Evolutionary conservation across 306 rosid species (phyloP).

Genomic region (Urtica urens): DNA sequence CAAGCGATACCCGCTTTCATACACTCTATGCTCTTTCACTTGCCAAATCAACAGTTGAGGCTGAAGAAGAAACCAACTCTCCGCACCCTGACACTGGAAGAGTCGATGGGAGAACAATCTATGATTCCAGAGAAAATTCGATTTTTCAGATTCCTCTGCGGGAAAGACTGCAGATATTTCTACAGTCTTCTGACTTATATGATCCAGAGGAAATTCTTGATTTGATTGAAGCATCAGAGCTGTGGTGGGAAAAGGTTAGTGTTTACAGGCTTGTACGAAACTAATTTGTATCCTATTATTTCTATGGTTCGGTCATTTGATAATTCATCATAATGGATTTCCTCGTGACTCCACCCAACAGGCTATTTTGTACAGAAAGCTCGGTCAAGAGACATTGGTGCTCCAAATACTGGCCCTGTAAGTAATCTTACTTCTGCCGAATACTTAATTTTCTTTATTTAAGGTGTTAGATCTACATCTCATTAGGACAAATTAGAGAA

Average conservation of each 20-base stretch:
- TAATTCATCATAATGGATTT: conserved; percentile 1
- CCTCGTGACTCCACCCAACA: conserved; percentile 26
- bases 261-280: conserved; percentile 2
- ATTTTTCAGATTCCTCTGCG: conserved; percentile 63
- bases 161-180: conserved; percentile 77
- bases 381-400: conserved; percentile 91
- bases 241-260: conserved; percentile 86
- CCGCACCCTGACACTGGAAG: conserved; percentile 35
- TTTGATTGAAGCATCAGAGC: conserved; percentile 85
- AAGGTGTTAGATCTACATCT: too few species aligned
- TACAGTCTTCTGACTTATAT: conserved; percentile 84
- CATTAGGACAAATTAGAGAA: too few species aligned
- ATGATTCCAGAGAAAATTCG: conserved; percentile 21
- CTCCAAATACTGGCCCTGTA: conserved; percentile 95
- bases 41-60: conserved; percentile 74
- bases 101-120: conserved; percentile 17
- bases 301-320: neutral
- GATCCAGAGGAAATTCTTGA: conserved; percentile 95
- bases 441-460: neutral
- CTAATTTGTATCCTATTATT: conserved; percentile 10
- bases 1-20: conserved; percentile 59
- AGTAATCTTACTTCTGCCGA: conserved; percentile 32
- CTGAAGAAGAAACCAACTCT: conserved; percentile 35
- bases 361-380: conserved; percentile 92
- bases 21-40: conserved; percentile 89